A percentile compares a stretch with the other conserved stretches of the same genome.
phyloP scores from a whole-genome alignment of 805 yeast genomes.

The Zygotorulaspora danielsina region DNA sequence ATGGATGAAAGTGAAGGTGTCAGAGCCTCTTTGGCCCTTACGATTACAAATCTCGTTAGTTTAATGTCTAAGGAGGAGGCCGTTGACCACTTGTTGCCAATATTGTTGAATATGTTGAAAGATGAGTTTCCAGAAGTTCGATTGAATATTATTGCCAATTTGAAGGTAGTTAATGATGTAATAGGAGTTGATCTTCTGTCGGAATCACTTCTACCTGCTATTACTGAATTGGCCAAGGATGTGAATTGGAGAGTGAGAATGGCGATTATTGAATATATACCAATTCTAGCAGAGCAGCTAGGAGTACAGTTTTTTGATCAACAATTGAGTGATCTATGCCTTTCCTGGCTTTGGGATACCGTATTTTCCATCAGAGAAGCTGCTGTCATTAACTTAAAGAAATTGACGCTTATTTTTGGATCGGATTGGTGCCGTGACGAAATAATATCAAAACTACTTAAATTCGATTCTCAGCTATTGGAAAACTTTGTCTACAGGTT shows the following conservation, averaged over 20 bases:
- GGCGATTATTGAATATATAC: constrained; percentile 95
- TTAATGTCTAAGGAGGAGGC: constrained; percentile 80
- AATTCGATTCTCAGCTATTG: constrained; percentile 37
- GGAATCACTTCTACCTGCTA: constrained; percentile 88
- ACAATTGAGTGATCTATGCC: constrained; percentile 82
- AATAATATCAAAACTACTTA: constrained; percentile 70
- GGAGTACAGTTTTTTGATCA: constrained; percentile 92
- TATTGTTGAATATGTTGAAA: constrained; percentile 86
- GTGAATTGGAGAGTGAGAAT: constrained; percentile 96
- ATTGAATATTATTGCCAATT: constrained; percentile 85
- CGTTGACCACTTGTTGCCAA: constrained; percentile 76
- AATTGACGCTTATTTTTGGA: constrained; percentile 83
- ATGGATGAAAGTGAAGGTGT: constrained; percentile 91
- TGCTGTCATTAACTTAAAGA: constrained; percentile 78
- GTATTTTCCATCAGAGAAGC: constrained; percentile 96
- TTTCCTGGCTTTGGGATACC: constrained; percentile 98
- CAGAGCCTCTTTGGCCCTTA: constrained; percentile 85
- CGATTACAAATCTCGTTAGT: constrained; percentile 83
- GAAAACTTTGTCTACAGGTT: constrained; percentile 84
- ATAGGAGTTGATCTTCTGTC: constrained; percentile 87
- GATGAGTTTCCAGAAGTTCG: constrained; percentile 97
- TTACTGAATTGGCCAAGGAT: constrained; percentile 92
- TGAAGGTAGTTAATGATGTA: constrained; percentile 88
- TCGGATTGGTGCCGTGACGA: constrained; percentile 88
- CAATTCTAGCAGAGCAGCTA: constrained; percentile 86